Evolutionary conservation across 179 eudicot genomes (phyloP), one percentile per base, ranked within the genome.

Genomic region (Silene noctiflora): DNA sequence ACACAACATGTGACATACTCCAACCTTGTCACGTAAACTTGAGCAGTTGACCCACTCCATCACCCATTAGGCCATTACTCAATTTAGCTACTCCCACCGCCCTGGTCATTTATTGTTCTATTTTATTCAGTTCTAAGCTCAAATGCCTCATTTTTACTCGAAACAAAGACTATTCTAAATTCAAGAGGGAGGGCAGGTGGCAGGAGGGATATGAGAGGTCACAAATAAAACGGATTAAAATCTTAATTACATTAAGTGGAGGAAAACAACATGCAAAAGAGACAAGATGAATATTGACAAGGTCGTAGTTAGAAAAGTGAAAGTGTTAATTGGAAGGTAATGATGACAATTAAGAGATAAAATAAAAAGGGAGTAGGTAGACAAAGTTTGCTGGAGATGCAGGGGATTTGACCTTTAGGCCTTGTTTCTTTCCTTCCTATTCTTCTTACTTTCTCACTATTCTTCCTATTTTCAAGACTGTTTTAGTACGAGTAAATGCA

Each of bases 341-440:
- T 81, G 62, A 81, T 77, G 81, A 74, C 4, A 22, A 74, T 74
- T n/a, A 72, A 9, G 5, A 13, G 42, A n/a, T 12, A n/a, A n/a
- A 65, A 14, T n/a, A 29, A 65, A 27, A 4, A 14, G 39, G 48
- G 65, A 58, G 53, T 16, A 73, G 10, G 19, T 20, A 33, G 73
- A 80, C 80, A 71, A 80, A 4, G 39, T 56, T 24, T 44, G 74
- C 74, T 76, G 80, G 80, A 73, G 64, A 67, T 76, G 77, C 80
- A 46, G 71, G 72, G 67, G 65, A 81, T 76, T 85, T 82, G 84
- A 82, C 87, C 80, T 69, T 79, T 80, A 75, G 83, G 81, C 80
- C 46, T 72, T 82, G 85, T 82, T 79, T 70, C 77, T 84, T 68
- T 69, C 48, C 69, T 10, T 69, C 65, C 24, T 35, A 14, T 58